phyloP scores from a whole-genome alignment of 1,284 basidiomycete species.

The Boletus calvinii region DNA sequence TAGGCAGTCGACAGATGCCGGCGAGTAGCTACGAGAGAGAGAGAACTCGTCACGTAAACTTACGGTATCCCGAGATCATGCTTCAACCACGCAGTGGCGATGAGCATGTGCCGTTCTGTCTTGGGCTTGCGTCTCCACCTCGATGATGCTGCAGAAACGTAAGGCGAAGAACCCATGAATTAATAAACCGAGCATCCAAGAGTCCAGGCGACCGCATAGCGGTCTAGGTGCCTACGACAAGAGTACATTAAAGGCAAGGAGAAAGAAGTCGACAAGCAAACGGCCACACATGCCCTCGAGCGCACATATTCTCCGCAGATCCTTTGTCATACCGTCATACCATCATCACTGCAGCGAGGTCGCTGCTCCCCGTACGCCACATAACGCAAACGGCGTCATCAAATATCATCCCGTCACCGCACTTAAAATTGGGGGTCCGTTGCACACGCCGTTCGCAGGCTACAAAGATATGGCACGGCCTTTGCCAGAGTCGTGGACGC shows the following conservation, averaged over 20 bases:
- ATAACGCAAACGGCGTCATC: constrained; percentile 34
- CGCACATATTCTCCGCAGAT: constrained; percentile 28
- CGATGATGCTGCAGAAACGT: constrained; percentile 19
- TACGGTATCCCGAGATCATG: constrained; percentile 34
- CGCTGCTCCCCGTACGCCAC: constrained; percentile 30
- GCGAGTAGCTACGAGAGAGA: neutral
- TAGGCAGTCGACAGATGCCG: constrained; percentile 18
- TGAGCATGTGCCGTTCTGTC: constrained; percentile 23
- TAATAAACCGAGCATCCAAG: constrained; percentile 19
- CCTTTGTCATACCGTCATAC: constrained; percentile 26
- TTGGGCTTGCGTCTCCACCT: constrained; percentile 1
- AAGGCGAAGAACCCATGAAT: constrained; percentile 17
- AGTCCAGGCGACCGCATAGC: constrained; percentile 18
- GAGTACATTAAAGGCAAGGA: constrained; percentile 18
- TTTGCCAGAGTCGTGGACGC: constrained; percentile 55
- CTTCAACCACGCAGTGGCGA: constrained; percentile 31
- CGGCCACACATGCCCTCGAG: constrained; percentile 15
- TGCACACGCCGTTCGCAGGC: constrained; percentile 34
- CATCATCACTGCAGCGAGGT: constrained; percentile 36
- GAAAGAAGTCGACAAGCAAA: constrained; percentile 10
- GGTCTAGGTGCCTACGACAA: constrained; percentile 5
- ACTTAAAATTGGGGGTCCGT: constrained; percentile 26
- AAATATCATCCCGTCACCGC: constrained; percentile 22
- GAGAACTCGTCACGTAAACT: constrained; percentile 26
- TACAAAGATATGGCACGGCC: constrained; percentile 80